Base-by-base conservation (phyloP, 2,329 filamentous ascomycete genomes). In the Beauveria medogensis region DNA sequence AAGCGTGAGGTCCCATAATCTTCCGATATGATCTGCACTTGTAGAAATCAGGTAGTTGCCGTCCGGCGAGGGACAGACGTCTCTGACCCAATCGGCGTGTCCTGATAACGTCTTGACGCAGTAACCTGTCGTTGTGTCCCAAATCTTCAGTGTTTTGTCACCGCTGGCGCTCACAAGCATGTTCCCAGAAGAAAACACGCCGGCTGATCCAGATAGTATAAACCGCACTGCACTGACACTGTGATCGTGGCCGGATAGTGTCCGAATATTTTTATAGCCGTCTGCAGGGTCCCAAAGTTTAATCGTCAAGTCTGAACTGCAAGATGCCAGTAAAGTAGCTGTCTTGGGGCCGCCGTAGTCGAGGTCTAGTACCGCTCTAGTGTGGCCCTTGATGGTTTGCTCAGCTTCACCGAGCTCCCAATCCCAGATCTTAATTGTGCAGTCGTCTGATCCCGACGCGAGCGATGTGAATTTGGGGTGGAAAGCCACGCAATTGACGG, bases 401-500 rank as follows among this genome's bases (percentile, higher is more conserved):
- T 97, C 92, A 4, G 96, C 80, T 74, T 97, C 92, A 53, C 93
- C 93, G 26, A 95, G 77, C 69, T 97, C 92, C 89, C 92, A 97
- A 70, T 97, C 92, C 92, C 92, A 97, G 60, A 97, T 92, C 70
- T 97, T 97, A 73, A 97, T 96, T 8, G 90, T 96, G 59, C 85
- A 90, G 73, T 97, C 93, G 72, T 96, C 92, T 9, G 92, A 95
- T 18, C 90, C 92, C 0, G 91, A 94, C 10, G 92, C 93, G 24
- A 97, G 80, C 5, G 90, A 93, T 10, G 91, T 93, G 74, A 96
- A 97, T 37, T 94, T 82, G 0, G 92, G 92, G 71, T 97, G 92
- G 71, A 97, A 97, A 18, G 92, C 92, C 62, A 97, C 86, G 69
- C 91, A 92, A 61, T 88, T 96, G 62, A 97, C 86, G 16, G 90